phyloP scores from a whole-genome alignment of 495 filamentous ascomycete genomes.

The Aspergillus sclerotioniger region DNA sequence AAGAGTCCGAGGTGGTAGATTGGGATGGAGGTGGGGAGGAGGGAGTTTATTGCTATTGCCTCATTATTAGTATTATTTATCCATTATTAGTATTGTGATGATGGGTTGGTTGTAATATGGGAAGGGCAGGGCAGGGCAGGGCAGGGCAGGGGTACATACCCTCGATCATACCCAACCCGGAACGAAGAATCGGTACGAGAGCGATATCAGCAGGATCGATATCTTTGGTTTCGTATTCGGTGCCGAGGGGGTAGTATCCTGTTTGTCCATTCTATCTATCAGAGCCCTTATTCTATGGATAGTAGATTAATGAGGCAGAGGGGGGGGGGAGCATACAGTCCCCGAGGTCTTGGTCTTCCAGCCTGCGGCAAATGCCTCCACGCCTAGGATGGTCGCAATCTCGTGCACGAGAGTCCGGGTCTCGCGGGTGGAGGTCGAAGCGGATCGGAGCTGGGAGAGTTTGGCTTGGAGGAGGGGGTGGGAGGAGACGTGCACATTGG shows the following conservation, averaged over 20 bases:
- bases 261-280: no score
- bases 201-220: constrained; percentile 65
- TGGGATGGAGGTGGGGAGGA: constrained; percentile 77
- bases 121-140: no score
- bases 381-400: constrained; percentile 76
- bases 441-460: constrained; percentile 81
- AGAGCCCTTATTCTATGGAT: no score
- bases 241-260: no score
- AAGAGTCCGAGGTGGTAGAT: constrained; percentile 94
- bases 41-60: constrained; percentile 67
- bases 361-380: constrained; percentile 71
- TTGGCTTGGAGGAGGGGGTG: constrained; percentile 89
- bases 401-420: constrained; percentile 82
- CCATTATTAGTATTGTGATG: constrained; percentile 1
- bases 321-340: constrained; percentile 22
- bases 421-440: constrained; percentile 64
- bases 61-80: constrained; percentile 12
- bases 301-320: not conserved
- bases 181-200: constrained; percentile 88
- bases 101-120: not conserved
- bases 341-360: constrained; percentile 50
- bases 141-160: no score
- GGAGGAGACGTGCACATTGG: constrained; percentile 69
- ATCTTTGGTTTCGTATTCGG: constrained; percentile 60
- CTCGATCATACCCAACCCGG: constrained; percentile 86